Evolutionary conservation across 1,284 basidiomycete genomes (phyloP), one percentile per base, ranked within the genome.

Genomic region (Calocybe gambosa): DNA sequence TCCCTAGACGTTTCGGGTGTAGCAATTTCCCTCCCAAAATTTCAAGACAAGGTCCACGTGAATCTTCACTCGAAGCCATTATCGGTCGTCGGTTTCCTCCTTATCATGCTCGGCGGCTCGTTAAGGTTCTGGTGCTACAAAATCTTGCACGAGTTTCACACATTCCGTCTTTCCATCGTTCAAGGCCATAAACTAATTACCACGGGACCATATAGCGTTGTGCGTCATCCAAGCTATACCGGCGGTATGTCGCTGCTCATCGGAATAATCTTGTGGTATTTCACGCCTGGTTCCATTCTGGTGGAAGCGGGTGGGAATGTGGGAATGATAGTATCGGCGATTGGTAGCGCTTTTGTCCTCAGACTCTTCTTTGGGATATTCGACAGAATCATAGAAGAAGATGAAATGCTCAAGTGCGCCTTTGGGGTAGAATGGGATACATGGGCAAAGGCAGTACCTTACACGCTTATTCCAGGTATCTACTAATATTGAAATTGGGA

Each of bases 391-490:
- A 12, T 5, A 42, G 19, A 16, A 9, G 46, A 48, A 25, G 46
- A 48, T 28, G 25, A 13, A 19, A 25, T 29, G 20, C 15, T 48
- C 23, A 15, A 20, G 21, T 8, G n/a, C 13, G n/a, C 13, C 12
- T 48, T 48, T 43, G 46, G 46, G 23, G 20, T 16, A 29, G 42
- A 39, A 7, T 48, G 46, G 46, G 42, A 39, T 21, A 21, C 38
- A 16, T 48, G 46, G 46, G 46, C 42, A 16, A 18, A 19, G 12
- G 15, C 18, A 10, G 46, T 48, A 9, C 46, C 46, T 8, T 48
- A 48, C 26, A 15, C 5, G 10, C 25, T 48, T 12, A 39, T 48
- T 6, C 46, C 42, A 13, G 46, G 42, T 15, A 3, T 43, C 34
- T 23, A 25, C 18, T 34, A 8, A 18, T 25, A 26, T n/a, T n/a